A percentile compares a stretch with the other conserved stretches of the same genome.
Conservation (phyloP, 2,329 filamentous ascomycete species). For the Alternaria gaisen region DNA sequence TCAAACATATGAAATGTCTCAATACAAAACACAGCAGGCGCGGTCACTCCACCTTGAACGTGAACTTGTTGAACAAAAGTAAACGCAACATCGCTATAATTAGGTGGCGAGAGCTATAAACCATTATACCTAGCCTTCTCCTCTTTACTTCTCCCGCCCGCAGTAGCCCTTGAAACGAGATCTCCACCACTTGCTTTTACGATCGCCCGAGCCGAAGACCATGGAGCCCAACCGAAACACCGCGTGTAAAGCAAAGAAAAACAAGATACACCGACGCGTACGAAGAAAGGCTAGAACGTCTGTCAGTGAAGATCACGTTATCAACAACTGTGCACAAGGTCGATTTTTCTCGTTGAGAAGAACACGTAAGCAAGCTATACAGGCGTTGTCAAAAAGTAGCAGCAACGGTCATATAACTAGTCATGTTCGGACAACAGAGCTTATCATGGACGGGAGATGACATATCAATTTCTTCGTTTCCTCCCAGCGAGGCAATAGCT, state of each 20-base stretch:
- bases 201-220: background rate
- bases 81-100: background rate
- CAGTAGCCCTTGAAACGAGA: background rate
- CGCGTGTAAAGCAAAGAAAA: background rate
- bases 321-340: background rate
- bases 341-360: background rate
- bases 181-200: background rate
- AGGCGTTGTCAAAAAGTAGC: background rate
- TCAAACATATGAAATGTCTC: background rate
- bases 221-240: background rate
- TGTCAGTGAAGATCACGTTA: background rate
- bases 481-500: background rate
- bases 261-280: background rate
- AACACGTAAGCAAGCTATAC: background rate
- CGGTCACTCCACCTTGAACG: background rate
- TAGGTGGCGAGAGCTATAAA: background rate
- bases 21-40: background rate
- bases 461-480: constrained; percentile 17
- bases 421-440: background rate
- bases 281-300: background rate
- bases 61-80: background rate
- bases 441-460: background rate
- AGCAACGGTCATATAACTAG: background rate
- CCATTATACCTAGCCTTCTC: background rate
- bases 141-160: background rate